phyloP scores from a whole-genome alignment of 169 alveolate species.

The Plasmodium falciparum region DNA sequence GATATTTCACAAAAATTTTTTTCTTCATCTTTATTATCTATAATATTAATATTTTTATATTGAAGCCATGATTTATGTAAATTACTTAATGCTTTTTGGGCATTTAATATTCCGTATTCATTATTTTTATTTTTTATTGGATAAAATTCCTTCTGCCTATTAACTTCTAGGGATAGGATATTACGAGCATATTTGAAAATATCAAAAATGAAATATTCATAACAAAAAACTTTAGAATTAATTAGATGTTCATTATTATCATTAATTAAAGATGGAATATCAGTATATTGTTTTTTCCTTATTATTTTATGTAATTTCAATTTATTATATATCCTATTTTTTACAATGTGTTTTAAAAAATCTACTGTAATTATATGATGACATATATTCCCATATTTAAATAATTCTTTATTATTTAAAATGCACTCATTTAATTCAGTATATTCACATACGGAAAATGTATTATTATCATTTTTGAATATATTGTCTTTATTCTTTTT shows the following conservation, averaged over 20 bases:
- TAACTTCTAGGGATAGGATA: conserved; percentile 56
- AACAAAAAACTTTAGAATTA: conserved; percentile 77
- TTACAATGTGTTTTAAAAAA: conserved; percentile 77
- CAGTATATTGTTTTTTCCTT: conserved; percentile 36
- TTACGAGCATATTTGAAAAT: conserved; percentile 79
- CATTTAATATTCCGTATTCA: conserved; percentile 26
- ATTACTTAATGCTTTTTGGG: conserved; percentile 50
- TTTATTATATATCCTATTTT: conserved; percentile 59
- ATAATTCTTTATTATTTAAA: conserved; percentile 32
- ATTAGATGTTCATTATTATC: not conserved
- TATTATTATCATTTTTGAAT: not conserved
- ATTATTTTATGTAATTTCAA: conserved; percentile 81
- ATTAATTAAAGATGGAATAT: conserved; percentile 7
- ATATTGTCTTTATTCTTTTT: not conserved
- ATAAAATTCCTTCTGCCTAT: conserved; percentile 36
- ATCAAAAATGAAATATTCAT: conserved; percentile 85
- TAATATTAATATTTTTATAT: conserved; percentile 34
- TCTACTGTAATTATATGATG: conserved; percentile 82
- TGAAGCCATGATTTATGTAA: conserved; percentile 63
- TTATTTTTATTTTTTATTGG: conserved; percentile 64
- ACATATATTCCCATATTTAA: conserved; percentile 83
- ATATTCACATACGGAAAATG: conserved; percentile 71
- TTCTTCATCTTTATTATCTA: conserved; percentile 9
- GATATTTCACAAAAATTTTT: conserved; percentile 66
- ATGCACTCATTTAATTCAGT: conserved; percentile 47